A percentile compares a stretch with the other conserved stretches of the same genome.
Conservation (phyloP, 192 early-diverging fungal species). For the Coemansia sp. region DNA sequence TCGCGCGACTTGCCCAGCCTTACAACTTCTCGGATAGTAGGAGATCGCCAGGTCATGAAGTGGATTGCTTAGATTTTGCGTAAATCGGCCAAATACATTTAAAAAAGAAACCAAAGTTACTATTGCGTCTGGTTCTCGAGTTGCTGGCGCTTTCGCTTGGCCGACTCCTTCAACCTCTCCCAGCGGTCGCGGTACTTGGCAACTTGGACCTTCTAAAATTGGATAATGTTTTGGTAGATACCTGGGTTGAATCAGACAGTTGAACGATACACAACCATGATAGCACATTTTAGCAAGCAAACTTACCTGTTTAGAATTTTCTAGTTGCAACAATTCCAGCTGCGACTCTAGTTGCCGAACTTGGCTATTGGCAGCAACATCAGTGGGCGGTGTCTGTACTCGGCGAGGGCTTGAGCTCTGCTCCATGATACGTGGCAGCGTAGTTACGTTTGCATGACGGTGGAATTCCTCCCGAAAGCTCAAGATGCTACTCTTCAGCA, state of each 20-base stretch:
- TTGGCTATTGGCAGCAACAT: background rate
- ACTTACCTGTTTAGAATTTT: slow-evolving; percentile 45
- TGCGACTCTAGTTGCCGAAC: slow-evolving; percentile 34
- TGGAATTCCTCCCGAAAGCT: slow-evolving; percentile 53
- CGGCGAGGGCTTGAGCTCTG: slow-evolving; percentile 11
- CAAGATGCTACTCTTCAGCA: slow-evolving; percentile 55
- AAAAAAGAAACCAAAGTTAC: background rate
- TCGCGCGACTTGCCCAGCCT: slow-evolving; percentile 21
- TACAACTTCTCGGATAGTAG: slow-evolving; percentile 15
- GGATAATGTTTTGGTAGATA: background rate
- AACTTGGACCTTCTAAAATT: slow-evolving; percentile 32
- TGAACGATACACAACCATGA: background rate
- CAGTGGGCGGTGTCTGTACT: background rate
- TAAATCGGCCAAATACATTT: background rate
- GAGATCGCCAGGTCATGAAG: slow-evolving; percentile 16
- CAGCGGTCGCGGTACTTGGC: slow-evolving; percentile 51
- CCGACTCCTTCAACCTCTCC: slow-evolving; percentile 53
- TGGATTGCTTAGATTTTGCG: slow-evolving; percentile 15
- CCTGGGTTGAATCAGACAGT: background rate
- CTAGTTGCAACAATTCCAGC: slow-evolving; percentile 26
- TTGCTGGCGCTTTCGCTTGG: slow-evolving; percentile 49
- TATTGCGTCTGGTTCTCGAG: slow-evolving; percentile 24
- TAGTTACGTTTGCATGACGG: slow-evolving; percentile 42
- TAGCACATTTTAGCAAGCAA: background rate
- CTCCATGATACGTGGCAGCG: slow-evolving; percentile 32